Base-by-base conservation (phyloP, 2,329 filamentous ascomycete genomes). In the Neofusicoccum parvum region DNA sequence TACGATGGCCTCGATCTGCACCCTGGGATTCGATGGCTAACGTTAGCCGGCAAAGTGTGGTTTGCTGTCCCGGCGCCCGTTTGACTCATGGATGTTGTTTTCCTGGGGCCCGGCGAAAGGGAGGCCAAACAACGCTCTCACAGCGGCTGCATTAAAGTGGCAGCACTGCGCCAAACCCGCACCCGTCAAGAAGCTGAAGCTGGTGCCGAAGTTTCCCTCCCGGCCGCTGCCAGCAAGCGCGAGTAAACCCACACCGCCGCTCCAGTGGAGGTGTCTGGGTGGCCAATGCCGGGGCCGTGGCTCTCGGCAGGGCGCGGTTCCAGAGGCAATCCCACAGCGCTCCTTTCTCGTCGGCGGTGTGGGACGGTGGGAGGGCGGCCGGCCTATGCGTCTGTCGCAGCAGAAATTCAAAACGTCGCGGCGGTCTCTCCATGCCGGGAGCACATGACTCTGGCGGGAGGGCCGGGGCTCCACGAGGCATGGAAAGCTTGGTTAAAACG, bases 401-500 rank as follows among this genome's bases (percentile, higher is more conserved):
- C 27, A 32, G 27, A 32, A 32, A 32, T 32, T 32, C 27, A 32
- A 32, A 32, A 32, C 5, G 5, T 7, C 27, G 27, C 6, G 5
- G 27, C 27, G 27, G 27, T 32, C 27, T 32, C 7, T 32, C 27
- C 27, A 7, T 32, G 27, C 27, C 6, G 27, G 5, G 27, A 32
- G 27, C 27, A 32, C 27, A 41, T 41, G 39, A 41, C 39, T n/a
- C 39, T 41, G 11, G 5, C 39, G 39, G 39, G 39, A n/a, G 27
- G 5, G 27, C 27, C 39, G 39, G 43, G 43, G 17, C 43, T 17
- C 12, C 49, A 51, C 12, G 49, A 36, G 2, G 46, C 43, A 46
- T 50, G 49, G 27, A 51, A 51, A 51, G 49, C 49, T 51, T 51
- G 49, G 27, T 17, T n/a, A n/a, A 51, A 34, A 51, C 49, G 27